Evolutionary conservation across 2,329 filamentous ascomycete genomes (phyloP).

Genomic region (Helicocarpus griseus): DNA sequence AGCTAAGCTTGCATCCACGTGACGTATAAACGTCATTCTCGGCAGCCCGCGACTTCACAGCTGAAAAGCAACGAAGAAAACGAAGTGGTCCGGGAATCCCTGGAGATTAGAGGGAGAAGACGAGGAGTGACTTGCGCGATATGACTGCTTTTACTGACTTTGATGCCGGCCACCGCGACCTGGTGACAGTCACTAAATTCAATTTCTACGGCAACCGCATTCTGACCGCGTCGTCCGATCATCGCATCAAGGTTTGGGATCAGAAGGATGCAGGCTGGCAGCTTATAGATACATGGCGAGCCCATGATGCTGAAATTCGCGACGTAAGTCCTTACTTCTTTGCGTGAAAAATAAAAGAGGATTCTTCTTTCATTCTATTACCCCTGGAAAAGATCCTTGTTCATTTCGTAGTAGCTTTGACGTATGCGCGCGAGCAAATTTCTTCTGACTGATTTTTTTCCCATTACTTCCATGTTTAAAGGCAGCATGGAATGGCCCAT

Average conservation of each 20-base stretch:
- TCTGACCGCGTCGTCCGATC: conserved; percentile 83
- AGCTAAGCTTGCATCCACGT: not conserved
- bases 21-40: conserved; percentile 1
- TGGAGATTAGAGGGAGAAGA: not conserved
- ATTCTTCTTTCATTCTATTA: too few relatives aligned
- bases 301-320: conserved; percentile 80
- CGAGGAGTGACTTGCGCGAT: not conserved
- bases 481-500: conserved; percentile 90
- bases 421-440: conserved; percentile 1
- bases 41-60: not conserved
- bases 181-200: conserved; percentile 77
- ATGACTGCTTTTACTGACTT: conserved; percentile 35
- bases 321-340: conserved; percentile 48
- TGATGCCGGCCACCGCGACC: conserved; percentile 44
- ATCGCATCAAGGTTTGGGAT: conserved; percentile 86
- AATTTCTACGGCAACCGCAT: conserved; percentile 88
- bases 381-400: not conserved
- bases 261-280: conserved; percentile 65
- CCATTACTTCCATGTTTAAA: conserved; percentile 25
- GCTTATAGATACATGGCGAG: conserved; percentile 77
- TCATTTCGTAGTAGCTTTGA: not conserved
- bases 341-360: not conserved
- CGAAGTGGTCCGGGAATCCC: not conserved
- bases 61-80: not conserved
- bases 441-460: conserved; percentile 14